These are phyloP conservation scores for Fusarium sp. DNA, from an alignment of 2,329 filamentous ascomycete genomes.

Conservation along the genomic window DNA sequence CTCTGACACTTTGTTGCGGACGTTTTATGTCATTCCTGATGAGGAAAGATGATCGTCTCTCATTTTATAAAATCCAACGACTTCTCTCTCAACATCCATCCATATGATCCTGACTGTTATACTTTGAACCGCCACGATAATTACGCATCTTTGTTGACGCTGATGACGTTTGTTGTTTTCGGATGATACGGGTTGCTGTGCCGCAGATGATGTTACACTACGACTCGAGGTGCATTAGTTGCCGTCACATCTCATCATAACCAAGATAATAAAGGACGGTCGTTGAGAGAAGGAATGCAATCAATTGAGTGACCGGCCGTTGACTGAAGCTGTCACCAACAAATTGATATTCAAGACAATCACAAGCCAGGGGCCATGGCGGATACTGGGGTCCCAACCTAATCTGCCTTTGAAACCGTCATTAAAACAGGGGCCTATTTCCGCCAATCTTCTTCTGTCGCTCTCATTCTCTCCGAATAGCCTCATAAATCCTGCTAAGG, in stretches of 20 bases:
- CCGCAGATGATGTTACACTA: constrained; percentile 3
- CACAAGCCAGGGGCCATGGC: constrained; percentile 5
- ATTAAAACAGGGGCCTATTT: constrained; percentile 13
- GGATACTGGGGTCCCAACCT: constrained; percentile 20
- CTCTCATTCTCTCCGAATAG: constrained; percentile 15
- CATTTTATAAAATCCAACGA: not conserved
- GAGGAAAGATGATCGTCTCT: not conserved
- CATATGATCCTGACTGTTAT: not conserved
- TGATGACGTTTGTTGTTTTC: constrained; percentile 23
- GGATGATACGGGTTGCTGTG: constrained; percentile 14
- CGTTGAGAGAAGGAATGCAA: not conserved
- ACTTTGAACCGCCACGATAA: constrained; percentile 2
- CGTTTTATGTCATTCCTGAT: not conserved
- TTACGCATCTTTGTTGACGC: constrained; percentile 13
- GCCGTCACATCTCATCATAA: not conserved
- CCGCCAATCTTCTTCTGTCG: constrained; percentile 1
- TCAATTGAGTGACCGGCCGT: not conserved
- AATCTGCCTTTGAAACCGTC: constrained; percentile 34
- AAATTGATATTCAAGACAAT: not conserved
- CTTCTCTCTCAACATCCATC: not conserved
- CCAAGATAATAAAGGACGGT: not conserved
- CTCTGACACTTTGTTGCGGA: not conserved
- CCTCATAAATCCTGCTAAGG: not conserved
- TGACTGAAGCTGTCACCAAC: not conserved
- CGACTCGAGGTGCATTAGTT: not conserved